A percentile compares a stretch with the other conserved stretches of the same genome.
These are phyloP conservation scores for Leccinellum rugosiceps DNA, from an alignment of 768 basidiomycete genomes.

Conservation along the genomic window DNA sequence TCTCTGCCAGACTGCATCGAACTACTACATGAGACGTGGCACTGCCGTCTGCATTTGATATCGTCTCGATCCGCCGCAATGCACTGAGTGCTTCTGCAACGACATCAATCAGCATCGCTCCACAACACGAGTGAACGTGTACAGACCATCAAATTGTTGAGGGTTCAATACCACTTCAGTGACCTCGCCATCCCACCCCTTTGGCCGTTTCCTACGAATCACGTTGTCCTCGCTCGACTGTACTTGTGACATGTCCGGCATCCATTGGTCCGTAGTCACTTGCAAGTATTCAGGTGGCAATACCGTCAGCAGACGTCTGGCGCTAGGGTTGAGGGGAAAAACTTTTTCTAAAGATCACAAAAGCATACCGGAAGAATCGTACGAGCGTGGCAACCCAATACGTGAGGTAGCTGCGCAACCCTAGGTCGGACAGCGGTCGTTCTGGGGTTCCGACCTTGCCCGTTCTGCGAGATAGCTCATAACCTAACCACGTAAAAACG, in stretches of 20 bases:
- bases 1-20: slow-evolving; percentile 68
- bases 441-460: slow-evolving; percentile 90
- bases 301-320: slow-evolving; percentile 56
- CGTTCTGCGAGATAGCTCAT: slow-evolving; percentile 80
- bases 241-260: slow-evolving; percentile 38
- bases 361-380: slow-evolving; percentile 74
- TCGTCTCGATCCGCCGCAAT: slow-evolving; percentile 57
- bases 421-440: slow-evolving; percentile 90
- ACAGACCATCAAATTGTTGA: slow-evolving; percentile 40
- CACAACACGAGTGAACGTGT: not conserved
- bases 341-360: not conserved
- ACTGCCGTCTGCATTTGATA: slow-evolving; percentile 59
- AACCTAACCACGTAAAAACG: slow-evolving; percentile 51
- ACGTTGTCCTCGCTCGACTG: slow-evolving; percentile 33
- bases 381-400: slow-evolving; percentile 84
- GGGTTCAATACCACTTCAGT: slow-evolving; percentile 37
- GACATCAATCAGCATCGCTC: not conserved
- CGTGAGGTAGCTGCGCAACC: slow-evolving; percentile 83
- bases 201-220: slow-evolving; percentile 46
- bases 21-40: slow-evolving; percentile 67
- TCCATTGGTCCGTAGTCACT: slow-evolving; percentile 42
- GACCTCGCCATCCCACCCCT: slow-evolving; percentile 76
- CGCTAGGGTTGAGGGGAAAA: not conserved
- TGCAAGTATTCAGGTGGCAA: slow-evolving; percentile 52
- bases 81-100: slow-evolving; percentile 51